Conservation (phyloP, 371 early-diverging fungal genomes). For the Mortierella sp. region DNA sequence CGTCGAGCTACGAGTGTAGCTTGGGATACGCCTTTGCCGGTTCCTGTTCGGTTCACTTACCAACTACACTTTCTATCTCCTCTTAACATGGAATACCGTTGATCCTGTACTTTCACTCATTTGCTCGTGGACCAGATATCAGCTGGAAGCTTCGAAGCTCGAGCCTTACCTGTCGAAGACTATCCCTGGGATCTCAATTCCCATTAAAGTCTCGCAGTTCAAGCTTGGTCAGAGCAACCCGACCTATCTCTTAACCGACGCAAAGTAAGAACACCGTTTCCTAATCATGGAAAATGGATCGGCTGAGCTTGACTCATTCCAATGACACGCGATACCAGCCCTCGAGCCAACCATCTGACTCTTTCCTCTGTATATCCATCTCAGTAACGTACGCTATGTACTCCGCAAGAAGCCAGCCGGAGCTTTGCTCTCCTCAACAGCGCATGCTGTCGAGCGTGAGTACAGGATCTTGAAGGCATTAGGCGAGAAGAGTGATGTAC, state of each 20-base stretch:
- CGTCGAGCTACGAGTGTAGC: too few species aligned
- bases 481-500: constrained; percentile 76
- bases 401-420: constrained; percentile 95
- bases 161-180: constrained; percentile 63
- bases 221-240: constrained; percentile 93
- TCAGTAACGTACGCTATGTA: constrained; percentile 64
- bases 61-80: neutral
- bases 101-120: neutral
- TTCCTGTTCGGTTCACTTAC: too few species aligned
- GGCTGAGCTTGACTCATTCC: too few species aligned
- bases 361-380: neutral
- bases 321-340: too few species aligned
- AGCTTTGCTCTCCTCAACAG: constrained; percentile 81
- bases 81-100: neutral
- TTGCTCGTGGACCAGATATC: constrained; percentile 58
- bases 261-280: constrained; percentile 61
- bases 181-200: constrained; percentile 66
- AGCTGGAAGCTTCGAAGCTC: constrained; percentile 68
- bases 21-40: too few species aligned
- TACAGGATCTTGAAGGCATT: constrained; percentile 83
- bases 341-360: too few species aligned
- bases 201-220: constrained; percentile 83
- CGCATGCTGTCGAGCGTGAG: constrained; percentile 84
- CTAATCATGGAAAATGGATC: neutral
- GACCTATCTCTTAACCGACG: constrained; percentile 81